Evolutionary conservation across 768 basidiomycete species (phyloP), one percentile per base, ranked within the genome.

Genomic region (Baorangia bicolor): DNA sequence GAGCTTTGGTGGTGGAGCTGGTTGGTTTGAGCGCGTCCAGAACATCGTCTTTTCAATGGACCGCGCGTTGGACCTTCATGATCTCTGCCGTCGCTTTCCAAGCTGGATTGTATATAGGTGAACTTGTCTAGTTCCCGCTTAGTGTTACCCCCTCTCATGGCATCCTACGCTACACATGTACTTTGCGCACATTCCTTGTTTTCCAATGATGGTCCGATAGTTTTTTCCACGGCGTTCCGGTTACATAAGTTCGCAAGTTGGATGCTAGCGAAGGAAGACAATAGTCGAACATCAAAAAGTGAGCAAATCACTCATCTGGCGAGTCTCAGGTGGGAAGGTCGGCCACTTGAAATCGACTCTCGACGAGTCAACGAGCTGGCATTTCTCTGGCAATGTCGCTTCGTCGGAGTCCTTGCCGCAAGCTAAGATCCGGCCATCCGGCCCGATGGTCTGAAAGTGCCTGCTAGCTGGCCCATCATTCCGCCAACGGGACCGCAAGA

Each of bases 151-250:
- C 43, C 31, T n/a, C 27, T 50, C 56, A 43, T 52, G 25, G 35
- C 59, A 64, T 53, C 34, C 37, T 59, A 51, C 45, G 39, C 21
- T 59, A 55, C 61, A 39, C 61, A 39, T 66, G 63, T 67, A 63
- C 48, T 57, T 35, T 57, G 56, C 49, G 25, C 28, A 28, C 59
- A 51, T 37, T 58, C 47, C 51, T 33, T 53, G 59, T 67, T 49
- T 47, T 44, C 37, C 31, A 20, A 35, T 56, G 44, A 56, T 42
- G 35, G 28, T 35, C 35, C 16, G 33, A 33, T 30, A 13, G 13
- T 37, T 27, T 37, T 51, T 33, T 27, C 35, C 31, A 47, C n/a
- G 11, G 11, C 20, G 14, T 16, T 16, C 33, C 12, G 30, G 28
- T 48, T 28, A 41, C 39, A 9, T 33, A 38, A 55, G 27, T 4